Evolutionary conservation across 2,329 filamentous ascomycete species (phyloP).

Genomic region (Cladosporium oxysporum): DNA sequence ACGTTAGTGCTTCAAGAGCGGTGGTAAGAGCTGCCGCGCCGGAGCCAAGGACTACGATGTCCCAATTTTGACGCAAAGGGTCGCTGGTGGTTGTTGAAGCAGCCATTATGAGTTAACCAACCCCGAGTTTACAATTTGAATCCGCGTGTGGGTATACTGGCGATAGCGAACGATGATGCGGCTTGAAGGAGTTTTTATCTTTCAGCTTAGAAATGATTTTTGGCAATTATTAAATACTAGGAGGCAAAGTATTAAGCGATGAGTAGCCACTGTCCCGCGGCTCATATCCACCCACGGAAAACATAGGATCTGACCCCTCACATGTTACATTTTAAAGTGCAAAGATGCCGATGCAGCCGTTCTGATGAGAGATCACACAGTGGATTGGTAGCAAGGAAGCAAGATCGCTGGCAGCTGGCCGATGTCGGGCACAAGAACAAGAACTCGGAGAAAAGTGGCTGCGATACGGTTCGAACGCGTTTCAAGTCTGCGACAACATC

Average conservation of each 20-base stretch:
- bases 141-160: not conserved
- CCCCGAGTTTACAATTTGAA: too few relatives aligned
- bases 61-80: slow-evolving; percentile 26
- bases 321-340: not conserved
- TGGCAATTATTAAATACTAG: not conserved
- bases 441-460: not conserved
- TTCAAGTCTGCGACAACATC: not conserved
- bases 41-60: slow-evolving; percentile 59
- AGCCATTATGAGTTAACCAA: not conserved
- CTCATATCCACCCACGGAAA: not conserved
- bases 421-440: not conserved
- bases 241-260: not conserved
- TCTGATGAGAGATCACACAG: not conserved
- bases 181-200: not conserved
- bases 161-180: not conserved
- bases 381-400: not conserved
- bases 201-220: not conserved
- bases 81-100: slow-evolving; percentile 3
- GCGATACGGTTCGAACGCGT: not conserved
- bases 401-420: not conserved
- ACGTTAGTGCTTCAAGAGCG: slow-evolving; percentile 55
- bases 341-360: not conserved
- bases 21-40: slow-evolving; percentile 67
- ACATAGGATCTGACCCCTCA: not conserved
- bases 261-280: not conserved